These are phyloP conservation scores for Aspergillus diversus DNA, from an alignment of 495 filamentous ascomycete genomes.

Conservation along the genomic window DNA sequence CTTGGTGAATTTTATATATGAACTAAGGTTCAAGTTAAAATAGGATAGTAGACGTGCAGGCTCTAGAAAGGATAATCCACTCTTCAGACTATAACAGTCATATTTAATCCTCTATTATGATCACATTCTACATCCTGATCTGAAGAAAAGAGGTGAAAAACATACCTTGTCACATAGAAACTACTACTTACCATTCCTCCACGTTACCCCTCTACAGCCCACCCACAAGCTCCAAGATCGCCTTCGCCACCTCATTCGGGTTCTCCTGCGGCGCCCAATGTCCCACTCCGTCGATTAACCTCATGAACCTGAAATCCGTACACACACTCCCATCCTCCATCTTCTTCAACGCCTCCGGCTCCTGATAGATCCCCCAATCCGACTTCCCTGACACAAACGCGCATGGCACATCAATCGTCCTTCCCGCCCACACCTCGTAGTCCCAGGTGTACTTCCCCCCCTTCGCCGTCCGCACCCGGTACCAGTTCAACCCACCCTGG, in stretches of 20 bases:
- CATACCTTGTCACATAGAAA: too few species aligned
- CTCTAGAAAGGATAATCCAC: too few species aligned
- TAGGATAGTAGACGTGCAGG: too few species aligned
- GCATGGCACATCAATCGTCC: conserved; percentile 64
- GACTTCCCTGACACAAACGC: conserved; percentile 60
- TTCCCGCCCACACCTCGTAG: conserved; percentile 61
- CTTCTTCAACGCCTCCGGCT: conserved; percentile 63
- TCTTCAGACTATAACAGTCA: too few species aligned
- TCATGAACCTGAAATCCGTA: conserved; percentile 53
- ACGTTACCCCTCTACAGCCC: conserved; percentile 14
- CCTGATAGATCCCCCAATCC: conserved; percentile 72
- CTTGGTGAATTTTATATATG: conserved; percentile 6
- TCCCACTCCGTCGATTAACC: conserved; percentile 59
- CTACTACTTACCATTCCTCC: neutral
- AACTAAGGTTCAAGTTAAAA: neutral
- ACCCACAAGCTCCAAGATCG: conserved; percentile 48
- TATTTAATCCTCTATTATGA: too few species aligned
- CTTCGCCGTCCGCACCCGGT: conserved; percentile 59
- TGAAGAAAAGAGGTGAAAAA: too few species aligned
- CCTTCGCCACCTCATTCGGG: conserved; percentile 55
- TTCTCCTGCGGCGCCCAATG: conserved; percentile 73
- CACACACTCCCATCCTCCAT: conserved; percentile 51
- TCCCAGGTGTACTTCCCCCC: conserved; percentile 48
- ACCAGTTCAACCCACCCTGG: conserved; percentile 74
- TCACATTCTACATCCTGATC: too few species aligned